These are phyloP conservation scores for Suhomyces maxii DNA, from an alignment of 1,139 yeast species.

Conservation along the genomic window DNA sequence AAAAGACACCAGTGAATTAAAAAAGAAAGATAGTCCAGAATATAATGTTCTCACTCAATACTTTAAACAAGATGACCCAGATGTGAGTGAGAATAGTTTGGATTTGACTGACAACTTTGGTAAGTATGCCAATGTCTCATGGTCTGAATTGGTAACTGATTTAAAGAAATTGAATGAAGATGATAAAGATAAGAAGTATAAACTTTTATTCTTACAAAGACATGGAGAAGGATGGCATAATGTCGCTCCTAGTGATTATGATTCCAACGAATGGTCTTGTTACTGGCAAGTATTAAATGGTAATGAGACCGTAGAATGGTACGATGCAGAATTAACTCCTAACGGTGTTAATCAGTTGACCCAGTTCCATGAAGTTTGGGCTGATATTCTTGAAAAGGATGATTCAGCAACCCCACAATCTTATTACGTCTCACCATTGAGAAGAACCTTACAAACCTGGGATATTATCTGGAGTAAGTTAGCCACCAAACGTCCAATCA, in stretches of 20 bases:
- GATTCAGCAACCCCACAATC: slow-evolving; percentile 30
- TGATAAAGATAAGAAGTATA: slow-evolving; percentile 12
- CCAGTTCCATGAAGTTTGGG: slow-evolving; percentile 21
- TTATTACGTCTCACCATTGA: slow-evolving; percentile 36
- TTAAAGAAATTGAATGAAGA: slow-evolving; percentile 8
- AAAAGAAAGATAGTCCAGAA: background rate
- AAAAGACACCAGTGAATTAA: background rate
- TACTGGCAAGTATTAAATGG: slow-evolving; percentile 33
- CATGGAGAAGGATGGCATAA: slow-evolving; percentile 47
- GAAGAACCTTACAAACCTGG: slow-evolving; percentile 39
- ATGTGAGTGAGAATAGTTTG: slow-evolving; percentile 15
- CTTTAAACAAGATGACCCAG: slow-evolving; percentile 23
- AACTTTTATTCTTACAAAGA: slow-evolving; percentile 38
- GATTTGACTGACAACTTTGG: slow-evolving; percentile 22
- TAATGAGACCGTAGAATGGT: slow-evolving; percentile 33
- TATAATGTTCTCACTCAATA: slow-evolving; percentile 15
- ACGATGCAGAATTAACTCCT: slow-evolving; percentile 37
- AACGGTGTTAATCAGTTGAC: slow-evolving; percentile 25
- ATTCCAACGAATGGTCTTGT: slow-evolving; percentile 31
- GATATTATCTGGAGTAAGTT: slow-evolving; percentile 26
- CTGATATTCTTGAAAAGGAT: slow-evolving; percentile 14
- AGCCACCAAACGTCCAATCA: slow-evolving; percentile 19
- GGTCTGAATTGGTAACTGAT: slow-evolving; percentile 17
- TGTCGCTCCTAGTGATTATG: slow-evolving; percentile 24
- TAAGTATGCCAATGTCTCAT: slow-evolving; percentile 17